These are phyloP conservation scores for Hypoxylon sp. DNA, from an alignment of 2,329 filamentous ascomycete species.

Conservation along the genomic window DNA sequence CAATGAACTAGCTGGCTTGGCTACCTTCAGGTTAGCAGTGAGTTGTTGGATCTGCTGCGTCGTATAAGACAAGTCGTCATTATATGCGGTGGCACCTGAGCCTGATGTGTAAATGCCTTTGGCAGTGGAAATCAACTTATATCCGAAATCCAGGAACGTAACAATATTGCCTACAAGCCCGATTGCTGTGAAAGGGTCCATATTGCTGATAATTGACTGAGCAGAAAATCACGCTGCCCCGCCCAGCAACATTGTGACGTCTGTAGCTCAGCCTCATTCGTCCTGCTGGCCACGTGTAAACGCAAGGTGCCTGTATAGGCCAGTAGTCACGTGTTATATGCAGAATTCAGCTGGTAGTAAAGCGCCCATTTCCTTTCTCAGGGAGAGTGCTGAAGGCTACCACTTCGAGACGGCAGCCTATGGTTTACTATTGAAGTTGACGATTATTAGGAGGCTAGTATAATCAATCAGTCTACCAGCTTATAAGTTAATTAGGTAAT, in stretches of 20 bases:
- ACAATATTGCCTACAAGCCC: conserved; percentile 38
- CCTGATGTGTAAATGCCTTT: conserved; percentile 25
- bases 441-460: neutral
- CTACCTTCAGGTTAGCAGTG: neutral
- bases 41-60: conserved; percentile 21
- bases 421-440: too few species aligned
- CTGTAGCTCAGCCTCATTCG: conserved; percentile 12
- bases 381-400: neutral
- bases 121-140: conserved; percentile 24
- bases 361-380: too few species aligned
- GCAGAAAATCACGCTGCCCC: neutral
- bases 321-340: conserved; percentile 10
- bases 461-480: neutral
- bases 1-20: conserved; percentile 3
- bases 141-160: conserved; percentile 37
- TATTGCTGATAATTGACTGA: conserved; percentile 1
- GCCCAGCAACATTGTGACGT: neutral
- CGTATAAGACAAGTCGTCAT: conserved; percentile 16
- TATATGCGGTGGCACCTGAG: conserved; percentile 13
- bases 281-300: neutral
- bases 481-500: neutral
- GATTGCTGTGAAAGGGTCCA: conserved; percentile 38
- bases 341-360: neutral
- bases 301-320: neutral
- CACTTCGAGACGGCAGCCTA: too few species aligned